Conservation (phyloP, 1,284 basidiomycete species). For the Tilletia walkeri region DNA sequence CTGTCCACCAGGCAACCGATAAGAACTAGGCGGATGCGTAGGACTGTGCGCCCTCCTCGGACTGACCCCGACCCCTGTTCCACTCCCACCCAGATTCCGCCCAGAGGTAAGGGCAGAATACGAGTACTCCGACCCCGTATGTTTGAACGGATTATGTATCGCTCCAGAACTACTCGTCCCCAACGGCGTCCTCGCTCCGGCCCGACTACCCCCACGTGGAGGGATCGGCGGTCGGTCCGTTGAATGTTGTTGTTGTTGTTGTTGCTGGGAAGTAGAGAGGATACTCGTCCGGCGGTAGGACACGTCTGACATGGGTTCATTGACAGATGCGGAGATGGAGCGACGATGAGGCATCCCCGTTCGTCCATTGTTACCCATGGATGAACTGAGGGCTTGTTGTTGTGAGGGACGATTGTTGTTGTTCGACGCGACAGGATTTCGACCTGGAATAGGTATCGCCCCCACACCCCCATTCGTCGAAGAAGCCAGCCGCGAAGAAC, state of each 20-base stretch:
- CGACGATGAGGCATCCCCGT: neutral
- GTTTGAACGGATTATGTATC: neutral
- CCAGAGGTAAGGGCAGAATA: neutral
- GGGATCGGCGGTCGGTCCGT: constrained; percentile 7
- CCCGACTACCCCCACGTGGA: neutral
- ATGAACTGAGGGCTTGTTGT: too few species aligned
- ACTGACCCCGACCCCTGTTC: neutral
- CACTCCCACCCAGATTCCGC: neutral
- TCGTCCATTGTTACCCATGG: neutral
- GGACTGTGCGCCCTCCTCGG: constrained; percentile 6
- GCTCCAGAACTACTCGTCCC: neutral
- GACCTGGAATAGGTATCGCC: neutral
- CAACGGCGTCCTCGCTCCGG: neutral
- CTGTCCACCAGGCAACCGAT: neutral
- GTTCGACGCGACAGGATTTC: neutral
- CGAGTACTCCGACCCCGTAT: constrained; percentile 7
- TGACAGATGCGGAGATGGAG: constrained; percentile 3
- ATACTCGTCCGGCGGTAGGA: neutral
- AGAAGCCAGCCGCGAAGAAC: neutral
- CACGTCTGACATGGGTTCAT: neutral
- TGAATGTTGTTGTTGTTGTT: neutral
- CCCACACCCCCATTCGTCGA: too few species aligned
- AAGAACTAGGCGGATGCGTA: constrained; percentile 12
- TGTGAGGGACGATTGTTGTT: too few species aligned
- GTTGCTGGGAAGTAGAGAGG: neutral